Evolutionary conservation across 2,329 filamentous ascomycete genomes (phyloP), one percentile per base, ranked within the genome.

Genomic region (Claviceps quebecensis): DNA sequence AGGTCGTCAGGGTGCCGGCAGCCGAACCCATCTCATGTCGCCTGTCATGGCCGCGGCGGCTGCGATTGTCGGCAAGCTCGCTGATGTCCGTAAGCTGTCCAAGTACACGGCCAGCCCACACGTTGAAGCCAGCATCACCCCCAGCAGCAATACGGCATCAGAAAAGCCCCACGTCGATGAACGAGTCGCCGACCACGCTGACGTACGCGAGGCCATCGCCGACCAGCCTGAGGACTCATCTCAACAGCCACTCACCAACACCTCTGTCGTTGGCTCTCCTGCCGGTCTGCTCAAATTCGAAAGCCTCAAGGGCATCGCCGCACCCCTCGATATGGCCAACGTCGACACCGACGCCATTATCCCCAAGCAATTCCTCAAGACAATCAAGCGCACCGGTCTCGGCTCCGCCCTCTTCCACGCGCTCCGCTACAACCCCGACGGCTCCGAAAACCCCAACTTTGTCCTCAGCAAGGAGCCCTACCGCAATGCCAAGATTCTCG

Each of bases 261-360:
- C 76, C 22, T 68, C 73, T 11, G 70, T 69, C 8, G 22, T 49
- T 2, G 69, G 68, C 17, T 57, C 56, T 16, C 69, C 75, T 14
- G 72, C 75, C 26, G 89, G 89, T 47, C 83, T 96, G 56, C 83
- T 87, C 57, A 87, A 87, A 64, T 97, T 97, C 71, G 81, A 80
- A 23, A 78, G 81, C 46, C 79, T 94, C 59, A 91, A 86, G 70
- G 93, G 91, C 53, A 84, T 91, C 57, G 88, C 89, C 1, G 93
- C 90, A 11, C 87, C 88, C 2, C 73, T 98, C 68, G 86, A 95
- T 56, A 81, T 86, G 61, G 77, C 85, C 58, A 98, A 98, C 67
- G 83, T 96, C 60, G 93, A 98, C 72, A 98, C 93, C n/a, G 93
- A 98, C 63, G 91, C 91, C 64, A 96, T 97, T 69, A 98, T 98